Evolutionary conservation across 2,329 filamentous ascomycete species (phyloP).

Genomic region (Immersiporthe knoxdaviesiana): DNA sequence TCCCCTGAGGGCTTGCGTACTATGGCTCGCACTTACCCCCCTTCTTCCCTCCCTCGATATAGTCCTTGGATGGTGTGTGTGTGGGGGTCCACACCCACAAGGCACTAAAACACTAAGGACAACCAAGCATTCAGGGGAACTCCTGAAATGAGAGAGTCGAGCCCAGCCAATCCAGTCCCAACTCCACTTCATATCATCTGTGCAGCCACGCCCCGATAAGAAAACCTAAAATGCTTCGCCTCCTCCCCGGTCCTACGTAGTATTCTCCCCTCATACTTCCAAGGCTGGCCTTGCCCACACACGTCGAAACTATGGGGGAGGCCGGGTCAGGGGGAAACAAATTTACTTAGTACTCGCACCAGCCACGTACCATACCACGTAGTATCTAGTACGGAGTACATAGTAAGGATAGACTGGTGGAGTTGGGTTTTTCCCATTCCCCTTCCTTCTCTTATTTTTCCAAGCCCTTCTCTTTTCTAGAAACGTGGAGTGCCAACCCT

Average conservation of each 20-base stretch:
- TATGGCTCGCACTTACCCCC: neutral
- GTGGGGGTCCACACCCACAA: neutral
- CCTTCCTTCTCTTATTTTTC: neutral
- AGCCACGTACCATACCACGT: neutral
- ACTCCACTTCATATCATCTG: neutral
- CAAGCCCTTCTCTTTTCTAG: neutral
- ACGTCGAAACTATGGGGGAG: neutral
- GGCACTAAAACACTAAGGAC: neutral
- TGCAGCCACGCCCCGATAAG: neutral
- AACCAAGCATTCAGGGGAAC: neutral
- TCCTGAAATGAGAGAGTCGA: neutral
- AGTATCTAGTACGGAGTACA: no score
- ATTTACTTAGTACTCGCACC: neutral
- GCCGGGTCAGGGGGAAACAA: no score
- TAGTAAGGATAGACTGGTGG: neutral
- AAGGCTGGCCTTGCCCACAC: neutral
- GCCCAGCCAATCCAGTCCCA: neutral
- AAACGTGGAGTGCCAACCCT: neutral
- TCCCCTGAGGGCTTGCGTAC: neutral
- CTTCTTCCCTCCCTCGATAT: neutral
- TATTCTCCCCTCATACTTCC: no score
- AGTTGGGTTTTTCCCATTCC: neutral
- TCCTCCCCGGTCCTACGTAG: neutral
- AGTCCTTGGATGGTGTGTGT: neutral
- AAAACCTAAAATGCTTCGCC: conserved; percentile 1